Evolutionary conservation across 2,329 filamentous ascomycete genomes (phyloP).

Genomic region (Fusarium humuli): DNA sequence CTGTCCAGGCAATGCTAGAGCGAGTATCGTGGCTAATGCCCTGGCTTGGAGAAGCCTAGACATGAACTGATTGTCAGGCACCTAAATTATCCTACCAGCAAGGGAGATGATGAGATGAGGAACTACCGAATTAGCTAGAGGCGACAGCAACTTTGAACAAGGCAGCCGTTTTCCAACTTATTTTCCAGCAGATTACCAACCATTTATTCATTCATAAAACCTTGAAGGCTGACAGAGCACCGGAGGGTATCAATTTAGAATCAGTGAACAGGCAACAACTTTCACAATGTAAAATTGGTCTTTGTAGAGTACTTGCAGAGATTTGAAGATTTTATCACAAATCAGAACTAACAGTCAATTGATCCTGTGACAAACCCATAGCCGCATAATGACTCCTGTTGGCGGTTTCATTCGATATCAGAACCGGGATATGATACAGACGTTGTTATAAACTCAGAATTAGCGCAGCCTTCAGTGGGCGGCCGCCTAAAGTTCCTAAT

Average conservation of each 20-base stretch:
- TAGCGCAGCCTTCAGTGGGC: constrained; percentile 32
- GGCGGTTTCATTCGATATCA: constrained; percentile 6
- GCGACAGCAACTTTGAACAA: background rate
- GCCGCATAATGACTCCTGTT: background rate
- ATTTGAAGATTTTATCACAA: background rate
- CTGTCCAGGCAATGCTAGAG: background rate
- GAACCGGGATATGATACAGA: constrained; percentile 1
- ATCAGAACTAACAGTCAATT: background rate
- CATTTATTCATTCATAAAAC: background rate
- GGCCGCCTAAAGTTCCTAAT: constrained; percentile 21
- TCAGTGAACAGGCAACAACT: background rate
- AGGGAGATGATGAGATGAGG: background rate
- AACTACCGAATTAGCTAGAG: background rate
- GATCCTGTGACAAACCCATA: background rate
- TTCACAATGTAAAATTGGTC: no score
- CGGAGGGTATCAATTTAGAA: background rate
- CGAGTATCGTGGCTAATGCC: background rate
- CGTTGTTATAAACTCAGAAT: constrained; percentile 13
- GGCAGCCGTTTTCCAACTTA: background rate
- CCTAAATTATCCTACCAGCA: background rate
- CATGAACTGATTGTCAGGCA: background rate
- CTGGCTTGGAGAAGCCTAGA: background rate
- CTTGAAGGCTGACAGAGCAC: background rate
- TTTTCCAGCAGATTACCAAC: constrained; percentile 9
- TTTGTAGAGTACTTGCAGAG: background rate